Base-by-base conservation (phyloP, 352 stramenopile genomes). In the Globisporangium okanoganense region DNA sequence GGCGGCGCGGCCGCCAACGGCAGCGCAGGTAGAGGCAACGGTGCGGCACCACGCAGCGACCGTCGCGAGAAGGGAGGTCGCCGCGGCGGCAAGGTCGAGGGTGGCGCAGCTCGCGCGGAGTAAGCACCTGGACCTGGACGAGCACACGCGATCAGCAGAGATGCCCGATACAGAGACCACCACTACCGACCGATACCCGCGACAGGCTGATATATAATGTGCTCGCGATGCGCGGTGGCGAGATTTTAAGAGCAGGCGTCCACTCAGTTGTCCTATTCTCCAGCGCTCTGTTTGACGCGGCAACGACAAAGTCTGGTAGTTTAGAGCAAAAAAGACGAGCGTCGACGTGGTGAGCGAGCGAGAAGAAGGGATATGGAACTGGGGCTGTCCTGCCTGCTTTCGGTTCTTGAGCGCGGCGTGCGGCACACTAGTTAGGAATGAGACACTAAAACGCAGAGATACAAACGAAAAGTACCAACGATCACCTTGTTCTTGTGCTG, bases 61-160 rank as follows among this genome's bases (percentile, higher is more conserved):
- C 77, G 75, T 52, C 83, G 83, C 45, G 78, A 88, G 41, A 91
- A 89, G 70, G 72, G 75, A 48, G 76, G 69, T 22, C 81, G 82
- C 65, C 82, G 84, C 70, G 77, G 82, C 50, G 80, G 79, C 20
- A 88, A 85, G 64, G 74, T 85, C 47, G 84, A 90, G 35, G 74
- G 66, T 41, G 66, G 66, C 60, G 47, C 66, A 66, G 71, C 64
- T 62, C 78, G 72, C 59, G 53, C 76, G 54, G 79, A 90, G 53
- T 87, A 88, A 72, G 6, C 58, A 36, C 22, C 29, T 54, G 9
- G 47, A 44, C 38, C 47, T 52, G 45, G 16, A 38, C 27, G 27
- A 54, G 48, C 48, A 38, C 48, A 54, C 48, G n/a, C 47, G 16
- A 45, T 45, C 40, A 45, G 47, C 40, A 47, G 14, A 50, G 33